Percentiles rank a stretch among this genome's conserved stretches.
Conservation (phyloP, 768 basidiomycete genomes). For the Suillus americanus region DNA sequence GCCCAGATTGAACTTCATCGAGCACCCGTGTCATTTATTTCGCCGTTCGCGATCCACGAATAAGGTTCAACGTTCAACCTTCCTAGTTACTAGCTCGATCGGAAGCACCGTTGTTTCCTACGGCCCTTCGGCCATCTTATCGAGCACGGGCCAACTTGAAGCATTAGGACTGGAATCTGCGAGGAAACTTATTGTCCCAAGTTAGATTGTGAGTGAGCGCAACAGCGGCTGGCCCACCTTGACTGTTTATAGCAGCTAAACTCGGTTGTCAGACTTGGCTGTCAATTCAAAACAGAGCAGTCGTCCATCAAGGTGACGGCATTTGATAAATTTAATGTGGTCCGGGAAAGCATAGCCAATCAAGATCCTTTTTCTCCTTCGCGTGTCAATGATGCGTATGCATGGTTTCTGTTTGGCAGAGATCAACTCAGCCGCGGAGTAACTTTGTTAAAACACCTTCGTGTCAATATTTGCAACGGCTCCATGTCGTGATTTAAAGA, state of each 20-base stretch:
- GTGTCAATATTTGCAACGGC: slow-evolving; percentile 5
- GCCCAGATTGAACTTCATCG: neutral
- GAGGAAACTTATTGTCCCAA: neutral
- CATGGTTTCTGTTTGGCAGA: neutral
- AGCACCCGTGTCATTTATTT: neutral
- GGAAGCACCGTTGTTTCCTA: neutral
- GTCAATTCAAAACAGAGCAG: too few relatives aligned
- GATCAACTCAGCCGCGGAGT: neutral
- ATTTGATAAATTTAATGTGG: neutral
- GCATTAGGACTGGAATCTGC: neutral
- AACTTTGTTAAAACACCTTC: neutral
- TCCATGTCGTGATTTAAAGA: neutral
- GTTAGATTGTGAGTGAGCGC: neutral
- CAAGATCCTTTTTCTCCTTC: neutral
- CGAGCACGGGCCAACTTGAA: neutral
- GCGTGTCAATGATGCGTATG: neutral
- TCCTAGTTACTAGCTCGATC: neutral
- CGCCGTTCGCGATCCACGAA: neutral
- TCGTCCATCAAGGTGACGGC: neutral
- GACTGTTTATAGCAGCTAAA: too few relatives aligned
- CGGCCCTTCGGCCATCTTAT: neutral
- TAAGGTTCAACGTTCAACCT: neutral
- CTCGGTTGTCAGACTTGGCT: too few relatives aligned
- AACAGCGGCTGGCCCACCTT: neutral
- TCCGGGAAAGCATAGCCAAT: neutral